Evolutionary conservation across 108 stramenopile genomes (phyloP), one percentile per base, ranked within the genome.

Genomic region (Pseudonitzschia multiseries): DNA sequence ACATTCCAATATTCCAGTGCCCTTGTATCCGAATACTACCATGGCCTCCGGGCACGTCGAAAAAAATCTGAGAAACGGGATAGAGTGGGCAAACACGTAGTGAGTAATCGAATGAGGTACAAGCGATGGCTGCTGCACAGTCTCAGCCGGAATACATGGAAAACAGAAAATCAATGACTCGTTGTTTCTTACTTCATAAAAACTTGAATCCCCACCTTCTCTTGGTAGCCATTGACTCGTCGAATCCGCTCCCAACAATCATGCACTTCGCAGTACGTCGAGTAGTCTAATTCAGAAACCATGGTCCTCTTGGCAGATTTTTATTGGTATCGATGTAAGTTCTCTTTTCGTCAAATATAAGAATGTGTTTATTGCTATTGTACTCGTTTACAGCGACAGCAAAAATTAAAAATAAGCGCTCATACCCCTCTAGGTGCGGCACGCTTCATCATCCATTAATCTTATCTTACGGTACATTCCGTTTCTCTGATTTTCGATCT

Each of bases 181-280:
- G 22, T 15, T 8, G 18, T 41, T 24, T 54, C 77, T 78, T 57
- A 79, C 78, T 66, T 67, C 29, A 28, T 31, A 36, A 79, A 79
- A 24, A 79, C 44, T 10, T 27, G 40, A 15, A 57, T 57, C 6
- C 78, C 78, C 24, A 63, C 67, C 10, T 40, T 56, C 10, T 62
- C 42, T 27, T 79, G 52, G 61, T 73, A 79, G 57, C 68, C 50
- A 5, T 65, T 33, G 4, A 73, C 67, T 18, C 65, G 41, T 32
- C 67, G 53, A n/a, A 79, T 21, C 20, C 27, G 21, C 18, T 79
- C 72, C 71, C 71, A 79, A 26, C 72, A 72, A 13, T 79, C 67
- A 26, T 57, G 59, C 40, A 79, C 72, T 14, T 31, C 17, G 46
- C 21, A 61, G 10, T 43, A 42, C 3, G 65, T 66, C n/a, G 20